Evolutionary conservation across 495 filamentous ascomycete species (phyloP), one percentile per base, ranked within the genome.

Genomic region (Schizothecium vesticola): DNA sequence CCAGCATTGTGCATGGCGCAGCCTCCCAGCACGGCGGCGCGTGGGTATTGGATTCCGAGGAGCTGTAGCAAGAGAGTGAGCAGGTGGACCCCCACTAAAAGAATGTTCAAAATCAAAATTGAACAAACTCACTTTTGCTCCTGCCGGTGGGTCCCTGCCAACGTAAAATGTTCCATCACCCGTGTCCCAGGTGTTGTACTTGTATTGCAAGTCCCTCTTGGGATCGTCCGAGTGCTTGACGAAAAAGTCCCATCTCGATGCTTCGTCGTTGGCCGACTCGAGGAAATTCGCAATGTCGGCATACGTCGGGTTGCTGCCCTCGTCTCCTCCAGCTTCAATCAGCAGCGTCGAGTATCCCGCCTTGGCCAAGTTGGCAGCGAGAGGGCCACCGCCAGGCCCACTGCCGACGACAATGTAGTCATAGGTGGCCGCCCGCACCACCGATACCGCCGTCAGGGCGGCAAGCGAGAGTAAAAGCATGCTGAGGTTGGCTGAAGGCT

Each of bases 351-450:
- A 82, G 68, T 84, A 79, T 5, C 85, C 86, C 26, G 82, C 80
- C 43, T 82, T 79, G 13, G 86, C 87, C 3, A 88, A 80, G 25
- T 83, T 80, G 12, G 83, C 81, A 0, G 86, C 87, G 0, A 89
- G 67, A 13, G 85, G 85, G 19, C 83, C 85, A 25, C 87, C 86
- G 6, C 87, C 86, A 6, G 86, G 82, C 16, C 86, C 87, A 25
- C 81, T 83, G 29, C 87, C 87, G 7, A 88, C 83, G 22, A 89
- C 79, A 36, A 89, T 78, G 70, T 88, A 88, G 51, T 88, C 86
- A 72, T 84, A 87, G 11, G 62, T 75, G 28, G 63, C 23, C 29
- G 63, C 63, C 43, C n/a, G 16, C 4, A 51, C 43, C 19, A n/a
- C 43, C 6, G 43, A 51, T 2, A n/a, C 19, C 43, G 43, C 43